Conservation (phyloP, 306 rosid species). For the Dalbergia oliveri region DNA sequence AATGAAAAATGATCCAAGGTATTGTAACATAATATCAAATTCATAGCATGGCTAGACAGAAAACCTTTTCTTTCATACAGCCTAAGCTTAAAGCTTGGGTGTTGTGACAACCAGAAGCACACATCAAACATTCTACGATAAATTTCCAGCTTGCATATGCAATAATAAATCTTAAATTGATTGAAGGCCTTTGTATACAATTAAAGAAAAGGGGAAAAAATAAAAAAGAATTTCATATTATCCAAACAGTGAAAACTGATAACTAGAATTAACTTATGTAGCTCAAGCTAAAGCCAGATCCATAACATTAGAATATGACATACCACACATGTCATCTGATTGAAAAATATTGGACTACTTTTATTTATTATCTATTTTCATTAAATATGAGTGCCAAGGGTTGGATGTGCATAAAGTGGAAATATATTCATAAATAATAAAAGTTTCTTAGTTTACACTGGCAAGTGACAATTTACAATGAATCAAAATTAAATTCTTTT, state of each 20-base stretch:
- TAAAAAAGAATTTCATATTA: too few species aligned
- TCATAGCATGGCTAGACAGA: neutral
- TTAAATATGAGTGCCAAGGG: conserved; percentile 32
- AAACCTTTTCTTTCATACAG: conserved; percentile 17
- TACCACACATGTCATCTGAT: conserved; percentile 17
- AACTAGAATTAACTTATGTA: conserved; percentile 21
- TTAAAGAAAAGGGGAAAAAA: too few species aligned
- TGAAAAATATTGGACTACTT: neutral
- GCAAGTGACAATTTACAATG: neutral
- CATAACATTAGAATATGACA: conserved; percentile 28
- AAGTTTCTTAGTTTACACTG: neutral
- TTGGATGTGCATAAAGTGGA: conserved; percentile 18
- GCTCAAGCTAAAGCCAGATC: conserved; percentile 23
- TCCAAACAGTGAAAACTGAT: conserved; percentile 32
- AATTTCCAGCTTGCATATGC: conserved; percentile 11
- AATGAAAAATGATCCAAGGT: neutral
- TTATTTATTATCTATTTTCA: conserved; percentile 13
- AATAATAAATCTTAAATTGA: conserved; percentile 4
- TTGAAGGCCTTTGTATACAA: conserved; percentile 28
- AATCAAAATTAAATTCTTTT: neutral
- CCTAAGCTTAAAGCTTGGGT: conserved; percentile 27
- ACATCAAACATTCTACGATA: conserved; percentile 1
- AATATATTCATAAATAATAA: conserved; percentile 22
- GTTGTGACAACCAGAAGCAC: conserved; percentile 23
- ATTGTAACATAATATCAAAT: conserved; percentile 24